Evolutionary conservation across 495 filamentous ascomycete genomes (phyloP).

Genomic region (Hyaloscypha finlandica): DNA sequence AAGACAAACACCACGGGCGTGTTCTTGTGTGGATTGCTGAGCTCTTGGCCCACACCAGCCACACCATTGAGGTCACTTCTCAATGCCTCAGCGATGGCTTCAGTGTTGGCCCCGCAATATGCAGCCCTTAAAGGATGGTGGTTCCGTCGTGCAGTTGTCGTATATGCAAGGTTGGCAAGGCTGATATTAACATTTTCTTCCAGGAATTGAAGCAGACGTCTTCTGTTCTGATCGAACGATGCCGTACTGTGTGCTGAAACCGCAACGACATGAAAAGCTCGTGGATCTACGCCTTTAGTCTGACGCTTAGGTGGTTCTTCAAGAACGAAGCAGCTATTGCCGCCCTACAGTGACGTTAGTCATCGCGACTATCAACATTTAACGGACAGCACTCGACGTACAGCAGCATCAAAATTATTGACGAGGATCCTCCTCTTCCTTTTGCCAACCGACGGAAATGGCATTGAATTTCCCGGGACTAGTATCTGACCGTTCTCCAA

Average conservation of each 20-base stretch:
- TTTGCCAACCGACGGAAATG: slow-evolving; percentile 36
- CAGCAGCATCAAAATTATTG: slow-evolving; percentile 38
- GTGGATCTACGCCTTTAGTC: slow-evolving; percentile 42
- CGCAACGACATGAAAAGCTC: slow-evolving; percentile 54
- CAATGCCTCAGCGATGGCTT: background rate
- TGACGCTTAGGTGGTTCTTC: slow-evolving; percentile 51
- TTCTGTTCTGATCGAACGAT: slow-evolving; percentile 50
- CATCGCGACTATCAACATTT: too few species aligned
- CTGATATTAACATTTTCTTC: slow-evolving; percentile 44
- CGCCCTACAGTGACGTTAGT: slow-evolving; percentile 38
- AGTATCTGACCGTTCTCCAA: slow-evolving; percentile 72
- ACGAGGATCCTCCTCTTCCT: slow-evolving; percentile 40
- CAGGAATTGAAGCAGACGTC: slow-evolving; percentile 40
- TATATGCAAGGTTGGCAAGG: slow-evolving; percentile 67
- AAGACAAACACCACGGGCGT: slow-evolving; percentile 59
- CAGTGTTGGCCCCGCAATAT: slow-evolving; percentile 64
- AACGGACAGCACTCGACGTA: too few species aligned
- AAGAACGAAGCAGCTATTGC: slow-evolving; percentile 61
- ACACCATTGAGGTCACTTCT: slow-evolving; percentile 1
- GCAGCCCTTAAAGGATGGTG: slow-evolving; percentile 55
- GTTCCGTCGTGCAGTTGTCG: slow-evolving; percentile 73
- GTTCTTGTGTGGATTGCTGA: background rate
- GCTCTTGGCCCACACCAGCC: background rate
- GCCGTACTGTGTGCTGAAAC: slow-evolving; percentile 58
- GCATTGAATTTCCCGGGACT: slow-evolving; percentile 54